A percentile compares a stretch with the other conserved stretches of the same genome.
Evolutionary conservation across 345 rosid species (phyloP).

Genomic region (Linum tenue): DNA sequence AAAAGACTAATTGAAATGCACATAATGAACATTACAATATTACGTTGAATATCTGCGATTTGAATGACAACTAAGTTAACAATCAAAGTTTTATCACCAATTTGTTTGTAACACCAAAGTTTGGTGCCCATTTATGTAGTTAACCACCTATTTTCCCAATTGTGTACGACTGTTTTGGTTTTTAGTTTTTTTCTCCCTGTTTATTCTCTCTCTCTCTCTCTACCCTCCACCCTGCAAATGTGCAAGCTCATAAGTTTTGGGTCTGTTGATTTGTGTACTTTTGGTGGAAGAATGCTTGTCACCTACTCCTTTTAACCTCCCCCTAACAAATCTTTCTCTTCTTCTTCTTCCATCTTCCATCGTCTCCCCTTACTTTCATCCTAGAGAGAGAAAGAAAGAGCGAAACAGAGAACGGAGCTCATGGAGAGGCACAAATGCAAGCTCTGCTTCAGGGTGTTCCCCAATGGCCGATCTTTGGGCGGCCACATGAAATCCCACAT

Average conservation of each 20-base stretch:
- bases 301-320: constrained; percentile 32
- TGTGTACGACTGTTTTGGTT: not conserved
- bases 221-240: not conserved
- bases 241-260: constrained; percentile 16
- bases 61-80: too few species aligned
- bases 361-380: not conserved
- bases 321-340: not conserved
- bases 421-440: constrained; percentile 27
- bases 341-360: not conserved
- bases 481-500: constrained; percentile 31
- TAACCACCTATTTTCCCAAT: too few species aligned
- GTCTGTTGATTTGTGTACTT: constrained; percentile 16
- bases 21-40: too few species aligned
- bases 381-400: not conserved
- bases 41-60: too few species aligned
- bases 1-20: too few species aligned
- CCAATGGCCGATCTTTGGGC: constrained; percentile 25
- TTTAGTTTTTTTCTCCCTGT: not conserved
- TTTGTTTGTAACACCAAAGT: too few species aligned
- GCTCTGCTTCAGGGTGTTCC: constrained; percentile 23
- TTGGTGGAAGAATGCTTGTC: constrained; percentile 34
- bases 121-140: too few species aligned
- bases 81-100: too few species aligned
- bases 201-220: too few species aligned
- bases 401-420: not conserved